phyloP scores from a whole-genome alignment of 805 yeast species.

The Komagataella ulmi region DNA sequence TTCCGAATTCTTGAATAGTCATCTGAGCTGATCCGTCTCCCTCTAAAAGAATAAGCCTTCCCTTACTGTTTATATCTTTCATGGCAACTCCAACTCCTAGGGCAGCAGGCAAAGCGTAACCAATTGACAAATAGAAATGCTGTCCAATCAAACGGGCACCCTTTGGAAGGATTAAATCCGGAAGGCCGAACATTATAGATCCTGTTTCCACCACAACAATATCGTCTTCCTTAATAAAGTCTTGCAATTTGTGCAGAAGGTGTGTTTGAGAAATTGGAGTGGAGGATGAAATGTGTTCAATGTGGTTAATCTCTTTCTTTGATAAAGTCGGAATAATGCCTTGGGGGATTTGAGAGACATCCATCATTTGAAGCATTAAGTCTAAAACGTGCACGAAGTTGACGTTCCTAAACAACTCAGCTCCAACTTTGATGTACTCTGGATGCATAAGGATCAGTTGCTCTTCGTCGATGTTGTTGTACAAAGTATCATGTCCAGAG shows the following conservation, averaged over 20 bases:
- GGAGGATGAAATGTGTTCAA: conserved; percentile 10
- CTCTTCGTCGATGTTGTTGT: conserved; percentile 23
- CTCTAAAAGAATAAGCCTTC: conserved; percentile 60
- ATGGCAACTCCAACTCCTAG: conserved; percentile 72
- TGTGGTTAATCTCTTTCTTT: conserved; percentile 5
- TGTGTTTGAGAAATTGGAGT: conserved; percentile 34
- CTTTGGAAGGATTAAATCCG: conserved; percentile 51
- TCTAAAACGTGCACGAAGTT: conserved; percentile 39
- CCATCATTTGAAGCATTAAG: conserved; percentile 23
- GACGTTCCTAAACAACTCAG: conserved; percentile 22
- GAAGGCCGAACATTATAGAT: conserved; percentile 64
- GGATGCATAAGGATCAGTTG: conserved; percentile 35
- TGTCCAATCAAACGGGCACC: conserved; percentile 45
- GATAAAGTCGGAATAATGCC: neutral
- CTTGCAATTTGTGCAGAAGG: conserved; percentile 25
- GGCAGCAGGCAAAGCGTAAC: conserved; percentile 78
- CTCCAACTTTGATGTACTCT: conserved; percentile 34
- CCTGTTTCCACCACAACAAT: conserved; percentile 75
- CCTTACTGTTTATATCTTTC: conserved; percentile 27
- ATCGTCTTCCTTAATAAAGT: conserved; percentile 46
- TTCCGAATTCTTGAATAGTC: conserved; percentile 78
- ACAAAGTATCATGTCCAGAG: conserved; percentile 48
- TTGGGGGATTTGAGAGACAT: conserved; percentile 12
- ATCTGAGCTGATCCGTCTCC: conserved; percentile 95
- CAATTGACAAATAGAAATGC: conserved; percentile 74